These are phyloP conservation scores for Themeda triandra DNA, from an alignment of 176 grass and related monocot genomes.

Conservation along the genomic window DNA sequence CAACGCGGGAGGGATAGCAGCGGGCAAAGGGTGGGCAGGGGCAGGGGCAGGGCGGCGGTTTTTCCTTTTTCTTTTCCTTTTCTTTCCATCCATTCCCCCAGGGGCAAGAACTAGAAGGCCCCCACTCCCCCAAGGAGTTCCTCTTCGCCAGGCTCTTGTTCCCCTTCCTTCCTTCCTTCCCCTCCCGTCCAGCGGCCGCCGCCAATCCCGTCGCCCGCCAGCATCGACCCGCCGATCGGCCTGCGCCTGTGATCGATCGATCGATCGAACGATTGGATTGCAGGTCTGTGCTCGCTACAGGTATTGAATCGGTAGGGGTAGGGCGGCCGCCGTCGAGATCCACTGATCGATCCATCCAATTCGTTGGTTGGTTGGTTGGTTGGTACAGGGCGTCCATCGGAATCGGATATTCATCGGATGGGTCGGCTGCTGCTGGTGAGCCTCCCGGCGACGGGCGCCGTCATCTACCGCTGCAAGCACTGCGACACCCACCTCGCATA, in stretches of 20 bases:
- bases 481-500: slow-evolving; percentile 52
- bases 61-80: no score
- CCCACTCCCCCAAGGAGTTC: fast-evolving
- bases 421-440: slow-evolving; percentile 19
- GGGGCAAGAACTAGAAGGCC: no score
- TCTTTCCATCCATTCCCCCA: no score
- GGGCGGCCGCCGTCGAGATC: neutral
- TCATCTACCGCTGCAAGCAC: slow-evolving; percentile 72
- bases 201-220: neutral
- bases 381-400: neutral
- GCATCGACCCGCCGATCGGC: neutral
- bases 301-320: neutral
- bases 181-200: neutral
- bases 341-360: neutral
- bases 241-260: neutral
- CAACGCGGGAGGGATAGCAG: no score
- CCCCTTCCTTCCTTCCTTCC: no score
- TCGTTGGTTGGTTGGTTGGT: neutral
- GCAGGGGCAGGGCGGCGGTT: no score
- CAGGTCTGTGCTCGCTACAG: no score
- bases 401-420: slow-evolving; percentile 9
- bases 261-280: neutral
- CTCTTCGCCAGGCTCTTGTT: fast-evolving
- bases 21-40: no score
- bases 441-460: slow-evolving; percentile 21